Percentiles rank a stretch among this genome's conserved stretches.
Evolutionary conservation across 2,329 filamentous ascomycete genomes (phyloP).

Genomic region (Colletotrichum euphorbiae): DNA sequence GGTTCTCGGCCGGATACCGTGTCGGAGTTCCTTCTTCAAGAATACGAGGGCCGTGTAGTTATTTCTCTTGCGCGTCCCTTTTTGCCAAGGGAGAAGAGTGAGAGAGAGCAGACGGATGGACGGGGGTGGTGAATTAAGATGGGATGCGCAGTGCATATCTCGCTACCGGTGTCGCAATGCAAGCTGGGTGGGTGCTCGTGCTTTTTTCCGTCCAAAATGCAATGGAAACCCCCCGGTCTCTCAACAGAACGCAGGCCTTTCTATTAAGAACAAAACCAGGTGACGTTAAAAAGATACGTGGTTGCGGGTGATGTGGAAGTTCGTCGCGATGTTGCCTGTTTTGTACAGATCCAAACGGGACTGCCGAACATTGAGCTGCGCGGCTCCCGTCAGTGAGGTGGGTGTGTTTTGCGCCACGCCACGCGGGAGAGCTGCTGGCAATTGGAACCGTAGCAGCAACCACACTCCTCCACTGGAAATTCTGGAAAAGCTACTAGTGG

Average conservation of each 20-base stretch:
- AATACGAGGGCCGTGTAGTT: too few relatives aligned
- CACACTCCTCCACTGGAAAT: not conserved
- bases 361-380: not conserved
- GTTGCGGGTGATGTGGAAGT: not conserved
- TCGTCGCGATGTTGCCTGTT: not conserved
- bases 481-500: not conserved
- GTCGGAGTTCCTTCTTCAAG: too few relatives aligned
- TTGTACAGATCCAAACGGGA: not conserved
- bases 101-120: not conserved
- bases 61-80: not conserved
- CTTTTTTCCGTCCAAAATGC: not conserved
- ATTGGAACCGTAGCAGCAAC: constrained; percentile 17
- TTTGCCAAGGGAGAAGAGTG: not conserved
- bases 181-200: constrained; percentile 16
- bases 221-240: constrained; percentile 2
- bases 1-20: too few relatives aligned
- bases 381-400: too few relatives aligned
- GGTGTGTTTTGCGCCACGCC: too few relatives aligned
- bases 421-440: not conserved
- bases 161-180: constrained; percentile 35
- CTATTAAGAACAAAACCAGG: too few relatives aligned
- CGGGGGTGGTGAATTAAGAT: constrained; percentile 1
- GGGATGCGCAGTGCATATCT: constrained; percentile 24
- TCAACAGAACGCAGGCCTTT: not conserved
- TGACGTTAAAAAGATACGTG: too few relatives aligned